Base-by-base conservation (phyloP, 2,329 filamentous ascomycete species). In the Epichloe festucae region DNA sequence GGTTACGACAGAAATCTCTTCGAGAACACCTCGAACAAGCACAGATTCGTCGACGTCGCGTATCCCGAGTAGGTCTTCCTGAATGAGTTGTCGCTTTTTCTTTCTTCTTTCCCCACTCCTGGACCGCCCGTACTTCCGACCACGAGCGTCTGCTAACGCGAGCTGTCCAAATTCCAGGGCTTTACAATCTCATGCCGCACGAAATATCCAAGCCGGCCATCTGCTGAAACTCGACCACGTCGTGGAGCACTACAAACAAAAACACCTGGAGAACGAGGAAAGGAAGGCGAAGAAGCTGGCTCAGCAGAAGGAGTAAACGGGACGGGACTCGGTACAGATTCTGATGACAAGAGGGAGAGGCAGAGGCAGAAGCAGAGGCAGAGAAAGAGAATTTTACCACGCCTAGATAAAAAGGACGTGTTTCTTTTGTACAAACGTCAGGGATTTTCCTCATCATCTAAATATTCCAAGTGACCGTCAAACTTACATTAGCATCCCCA, bases 1-100 rank as follows among this genome's bases (percentile, higher is more conserved):
- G 75, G 74, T 43, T 74, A 70, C 62, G 77, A 81, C 67, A 75
- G 73, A 60, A 75, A 79, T 58, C 68, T 81, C 49, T 73, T 81
- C 58, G 63, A 71, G 58, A 68, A 74, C 58, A 67, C 64, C 50
- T 64, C 62, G 38, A 62, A 67, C 58, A 70, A 70, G 62, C 71
- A 70, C 63, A 62, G 61, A 56, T 70, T 70, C 57, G 66, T 77
- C 58, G 76, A 81, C 55, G 70, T 81, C 57, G 71, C 73, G 57
- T 78, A 67, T 56, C 78, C 78, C 44, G 78, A 82, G 78, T 82
- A 72, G 55, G 77, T 75, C n/a, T 31, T 4, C 31, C 31, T 4
- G 10, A 31, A 11, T 31, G 31, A 31, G 31, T 4, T 31, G 31
- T 31, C 31, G 31, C 31, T 11, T 31, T 3, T 23, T 15, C 14